phyloP scores from a whole-genome alignment of 345 rosid species.

The Corchorus olitorius region DNA sequence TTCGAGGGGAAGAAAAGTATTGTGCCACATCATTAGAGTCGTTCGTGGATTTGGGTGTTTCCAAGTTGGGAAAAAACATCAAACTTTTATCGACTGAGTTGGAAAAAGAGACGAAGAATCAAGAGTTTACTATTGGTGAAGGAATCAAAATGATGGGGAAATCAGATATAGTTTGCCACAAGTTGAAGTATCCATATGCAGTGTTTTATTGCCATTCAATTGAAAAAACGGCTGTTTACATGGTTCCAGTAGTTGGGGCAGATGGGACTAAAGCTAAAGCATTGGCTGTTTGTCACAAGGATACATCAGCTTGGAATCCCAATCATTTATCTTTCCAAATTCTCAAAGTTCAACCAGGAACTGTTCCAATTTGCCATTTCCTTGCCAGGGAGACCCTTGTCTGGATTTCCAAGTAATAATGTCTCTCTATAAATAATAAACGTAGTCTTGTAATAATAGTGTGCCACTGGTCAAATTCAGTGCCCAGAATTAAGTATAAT shows the following conservation, averaged over 20 bases:
- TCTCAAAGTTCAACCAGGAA: slow-evolving; percentile 6
- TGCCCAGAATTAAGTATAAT: no score
- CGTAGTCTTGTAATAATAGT: no score
- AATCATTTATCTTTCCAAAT: not conserved
- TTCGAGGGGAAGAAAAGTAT: slow-evolving; percentile 64
- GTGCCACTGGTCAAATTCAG: no score
- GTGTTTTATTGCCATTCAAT: slow-evolving; percentile 3
- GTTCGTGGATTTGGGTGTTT: slow-evolving; percentile 63
- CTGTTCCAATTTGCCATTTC: slow-evolving; percentile 12
- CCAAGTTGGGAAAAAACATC: slow-evolving; percentile 61
- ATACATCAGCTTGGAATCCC: slow-evolving; percentile 15
- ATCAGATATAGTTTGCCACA: not conserved
- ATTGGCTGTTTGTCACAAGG: slow-evolving; percentile 3
- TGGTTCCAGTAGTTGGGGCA: not conserved
- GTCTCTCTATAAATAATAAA: no score
- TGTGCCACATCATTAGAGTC: slow-evolving; percentile 80
- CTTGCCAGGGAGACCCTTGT: not conserved
- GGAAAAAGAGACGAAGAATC: slow-evolving; percentile 17
- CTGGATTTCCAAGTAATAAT: not conserved
- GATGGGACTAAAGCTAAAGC: not conserved
- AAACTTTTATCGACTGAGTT: slow-evolving; percentile 56
- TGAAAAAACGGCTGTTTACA: slow-evolving; percentile 3
- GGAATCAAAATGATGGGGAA: slow-evolving; percentile 7
- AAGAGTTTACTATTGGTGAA: not conserved
- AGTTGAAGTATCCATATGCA: slow-evolving; percentile 13